These are phyloP conservation scores for Calonectria pteridis DNA, from an alignment of 2,329 filamentous ascomycete species.

Conservation along the genomic window DNA sequence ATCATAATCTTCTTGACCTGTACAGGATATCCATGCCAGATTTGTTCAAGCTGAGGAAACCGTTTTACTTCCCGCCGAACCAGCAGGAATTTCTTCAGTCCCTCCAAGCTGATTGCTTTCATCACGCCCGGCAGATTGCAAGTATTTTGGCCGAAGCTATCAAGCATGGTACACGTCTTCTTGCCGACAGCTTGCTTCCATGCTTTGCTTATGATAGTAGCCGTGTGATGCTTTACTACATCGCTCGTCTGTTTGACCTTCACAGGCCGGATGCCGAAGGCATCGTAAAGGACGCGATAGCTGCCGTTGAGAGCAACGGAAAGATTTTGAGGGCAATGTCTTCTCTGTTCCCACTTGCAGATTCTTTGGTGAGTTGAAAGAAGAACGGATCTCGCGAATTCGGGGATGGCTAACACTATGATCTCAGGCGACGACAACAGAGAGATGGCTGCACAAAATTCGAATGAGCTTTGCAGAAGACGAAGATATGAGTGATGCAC, in stretches of 20 bases:
- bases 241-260: constrained; percentile 57
- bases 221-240: constrained; percentile 61
- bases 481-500: constrained; percentile 43
- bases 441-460: constrained; percentile 55
- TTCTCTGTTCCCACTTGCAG: constrained; percentile 54
- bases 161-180: constrained; percentile 54
- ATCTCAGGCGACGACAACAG: constrained; percentile 52
- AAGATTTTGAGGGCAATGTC: constrained; percentile 53
- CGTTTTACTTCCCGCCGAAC: constrained; percentile 54
- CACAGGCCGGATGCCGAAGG: constrained; percentile 50
- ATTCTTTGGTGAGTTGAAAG: constrained; percentile 50
- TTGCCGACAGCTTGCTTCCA: constrained; percentile 59
- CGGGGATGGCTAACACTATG: not conserved
- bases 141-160: constrained; percentile 54
- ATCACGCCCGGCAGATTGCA: constrained; percentile 54
- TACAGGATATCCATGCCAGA: constrained; percentile 61
- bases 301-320: constrained; percentile 55
- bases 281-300: constrained; percentile 54
- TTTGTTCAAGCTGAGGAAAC: constrained; percentile 57
- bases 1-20: constrained; percentile 59
- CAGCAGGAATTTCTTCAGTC: constrained; percentile 52
- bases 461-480: constrained; percentile 47
- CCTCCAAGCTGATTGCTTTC: constrained; percentile 53
- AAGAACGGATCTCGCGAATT: too few species aligned
- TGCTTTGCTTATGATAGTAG: constrained; percentile 62